Percentiles rank a stretch among this genome's conserved stretches.
These are phyloP conservation scores for Mortierella polycephala DNA, from an alignment of 371 early-diverging fungal species.

Conservation along the genomic window DNA sequence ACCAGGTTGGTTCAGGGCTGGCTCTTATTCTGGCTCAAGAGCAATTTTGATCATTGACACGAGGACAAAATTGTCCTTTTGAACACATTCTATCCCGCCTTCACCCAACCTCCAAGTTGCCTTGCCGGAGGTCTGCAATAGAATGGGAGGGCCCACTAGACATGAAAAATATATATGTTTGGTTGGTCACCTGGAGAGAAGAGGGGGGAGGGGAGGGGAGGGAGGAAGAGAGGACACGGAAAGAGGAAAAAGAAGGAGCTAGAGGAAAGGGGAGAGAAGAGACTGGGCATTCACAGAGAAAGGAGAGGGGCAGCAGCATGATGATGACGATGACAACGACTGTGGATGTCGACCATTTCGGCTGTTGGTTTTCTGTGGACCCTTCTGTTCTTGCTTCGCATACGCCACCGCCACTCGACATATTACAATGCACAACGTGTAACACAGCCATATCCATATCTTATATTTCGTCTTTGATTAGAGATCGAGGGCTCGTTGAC, in stretches of 20 bases:
- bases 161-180: not conserved
- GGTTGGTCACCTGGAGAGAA: conserved; percentile 16
- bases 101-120: conserved; percentile 13
- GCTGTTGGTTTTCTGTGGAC: not conserved
- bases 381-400: not conserved
- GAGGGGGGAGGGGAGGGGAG: not conserved
- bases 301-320: conserved; percentile 4
- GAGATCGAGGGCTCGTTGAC: conserved; percentile 50
- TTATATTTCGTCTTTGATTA: conserved; percentile 4
- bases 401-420: not conserved
- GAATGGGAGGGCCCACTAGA: conserved; percentile 6
- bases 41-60: not conserved
- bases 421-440: not conserved
- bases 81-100: conserved; percentile 20
- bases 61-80: conserved; percentile 7
- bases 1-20: conserved; percentile 1
- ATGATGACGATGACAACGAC: conserved; percentile 11
- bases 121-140: conserved; percentile 9
- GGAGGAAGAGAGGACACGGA: conserved; percentile 1
- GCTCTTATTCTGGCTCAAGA: no score
- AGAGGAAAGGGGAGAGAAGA: not conserved
- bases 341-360: not conserved
- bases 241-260: not conserved
- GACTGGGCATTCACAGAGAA: conserved; percentile 2
- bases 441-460: conserved; percentile 7